Conservation (phyloP, 208 protist genomes). For the Leishmania arabica region DNA sequence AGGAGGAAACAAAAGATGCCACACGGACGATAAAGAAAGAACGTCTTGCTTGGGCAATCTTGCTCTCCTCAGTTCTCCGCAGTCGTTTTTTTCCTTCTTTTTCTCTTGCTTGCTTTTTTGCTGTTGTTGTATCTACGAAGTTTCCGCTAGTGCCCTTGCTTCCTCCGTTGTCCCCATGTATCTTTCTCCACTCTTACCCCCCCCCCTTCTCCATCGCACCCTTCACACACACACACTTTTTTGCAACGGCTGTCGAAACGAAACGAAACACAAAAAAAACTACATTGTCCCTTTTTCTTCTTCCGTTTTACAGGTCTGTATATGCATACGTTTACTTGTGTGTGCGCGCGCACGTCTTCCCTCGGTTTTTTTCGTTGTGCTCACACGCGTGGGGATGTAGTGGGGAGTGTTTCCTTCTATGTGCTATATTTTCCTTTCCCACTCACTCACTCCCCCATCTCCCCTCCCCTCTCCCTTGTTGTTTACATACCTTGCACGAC, state of each 20-base stretch:
- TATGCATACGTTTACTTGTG: not conserved
- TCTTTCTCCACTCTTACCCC: not conserved
- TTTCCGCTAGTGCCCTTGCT: not conserved
- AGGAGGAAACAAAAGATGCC: not conserved
- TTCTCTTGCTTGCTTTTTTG: not conserved
- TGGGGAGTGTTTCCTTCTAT: not conserved
- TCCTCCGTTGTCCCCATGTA: not conserved
- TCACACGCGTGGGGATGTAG: no score
- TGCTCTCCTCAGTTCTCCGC: no score
- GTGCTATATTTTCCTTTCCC: constrained; percentile 3
- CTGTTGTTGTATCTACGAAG: not conserved
- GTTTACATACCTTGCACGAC: not conserved
- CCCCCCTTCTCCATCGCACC: not conserved
- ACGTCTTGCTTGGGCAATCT: not conserved
- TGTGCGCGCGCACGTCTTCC: not conserved
- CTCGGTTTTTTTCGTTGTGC: not conserved
- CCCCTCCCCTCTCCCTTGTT: not conserved
- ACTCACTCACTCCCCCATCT: not conserved
- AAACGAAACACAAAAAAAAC: no score
- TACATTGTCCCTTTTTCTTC: no score
- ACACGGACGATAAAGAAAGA: not conserved
- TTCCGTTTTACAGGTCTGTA: not conserved
- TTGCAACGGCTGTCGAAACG: no score
- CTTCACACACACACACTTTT: not conserved
- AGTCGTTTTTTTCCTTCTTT: not conserved